Evolutionary conservation across 495 filamentous ascomycete genomes (phyloP).

Genomic region (Astrocystis sublimbata): DNA sequence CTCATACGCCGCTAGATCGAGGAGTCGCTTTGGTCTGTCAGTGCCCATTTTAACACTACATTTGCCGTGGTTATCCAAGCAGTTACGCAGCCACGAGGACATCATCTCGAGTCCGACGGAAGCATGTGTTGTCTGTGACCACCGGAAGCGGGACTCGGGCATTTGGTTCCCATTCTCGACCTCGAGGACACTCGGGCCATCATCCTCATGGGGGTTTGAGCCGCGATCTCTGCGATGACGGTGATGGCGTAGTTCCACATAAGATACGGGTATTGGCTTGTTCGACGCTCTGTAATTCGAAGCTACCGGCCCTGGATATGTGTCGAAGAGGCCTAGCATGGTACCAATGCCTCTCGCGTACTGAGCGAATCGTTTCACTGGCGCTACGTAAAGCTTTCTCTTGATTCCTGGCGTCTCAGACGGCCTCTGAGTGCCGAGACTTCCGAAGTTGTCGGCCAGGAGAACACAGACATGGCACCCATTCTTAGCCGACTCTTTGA

Average conservation of each 20-base stretch:
- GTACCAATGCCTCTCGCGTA: not conserved
- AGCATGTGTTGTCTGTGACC: not conserved
- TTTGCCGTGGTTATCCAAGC: not conserved
- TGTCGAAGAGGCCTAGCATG: not conserved
- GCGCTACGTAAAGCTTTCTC: not conserved
- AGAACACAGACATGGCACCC: not conserved
- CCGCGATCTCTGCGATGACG: not conserved
- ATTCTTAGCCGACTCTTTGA: not conserved
- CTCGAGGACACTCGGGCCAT: not conserved
- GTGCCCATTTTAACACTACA: not conserved
- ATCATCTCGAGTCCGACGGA: not conserved
- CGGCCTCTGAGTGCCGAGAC: not conserved
- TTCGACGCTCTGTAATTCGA: not conserved
- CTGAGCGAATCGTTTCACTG: not conserved
- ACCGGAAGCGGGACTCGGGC: not conserved
- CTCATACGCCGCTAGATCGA: not conserved
- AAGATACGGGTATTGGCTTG: not conserved
- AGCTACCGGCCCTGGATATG: not conserved
- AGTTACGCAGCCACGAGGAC: not conserved
- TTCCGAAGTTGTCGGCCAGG: not conserved
- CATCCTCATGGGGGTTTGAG: not conserved
- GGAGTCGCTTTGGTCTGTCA: not conserved
- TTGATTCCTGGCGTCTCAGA: not conserved
- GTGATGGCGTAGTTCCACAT: not conserved
- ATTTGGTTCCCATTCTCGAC: not conserved